Percentiles rank a stretch among this genome's conserved stretches.
Conservation (phyloP, 768 basidiomycete genomes). For the Phlebiopsis flavidoalba region DNA sequence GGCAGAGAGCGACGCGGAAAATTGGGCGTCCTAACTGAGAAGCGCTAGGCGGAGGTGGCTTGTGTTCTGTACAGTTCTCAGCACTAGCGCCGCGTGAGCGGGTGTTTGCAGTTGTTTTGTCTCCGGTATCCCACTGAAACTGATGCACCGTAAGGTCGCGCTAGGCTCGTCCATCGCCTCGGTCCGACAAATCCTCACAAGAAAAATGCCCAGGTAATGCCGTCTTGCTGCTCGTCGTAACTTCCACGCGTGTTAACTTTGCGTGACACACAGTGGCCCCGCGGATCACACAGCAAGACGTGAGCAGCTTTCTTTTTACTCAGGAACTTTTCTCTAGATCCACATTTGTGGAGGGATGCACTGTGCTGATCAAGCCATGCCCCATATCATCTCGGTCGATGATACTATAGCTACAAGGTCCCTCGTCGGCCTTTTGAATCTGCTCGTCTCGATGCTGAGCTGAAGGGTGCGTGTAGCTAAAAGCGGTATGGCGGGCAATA, state of each 20-base stretch:
- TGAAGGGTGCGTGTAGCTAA: slow-evolving; percentile 70
- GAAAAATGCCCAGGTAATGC: slow-evolving; percentile 81
- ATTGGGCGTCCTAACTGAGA: slow-evolving; percentile 47
- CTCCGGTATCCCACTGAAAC: slow-evolving; percentile 11
- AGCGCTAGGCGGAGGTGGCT: slow-evolving; percentile 46
- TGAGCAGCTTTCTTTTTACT: slow-evolving; percentile 52
- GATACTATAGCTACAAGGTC: slow-evolving; percentile 88
- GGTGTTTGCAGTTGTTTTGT: slow-evolving; percentile 36
- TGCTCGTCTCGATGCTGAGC: slow-evolving; percentile 97
- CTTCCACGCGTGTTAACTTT: slow-evolving; percentile 31
- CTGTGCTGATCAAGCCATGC: slow-evolving; percentile 63
- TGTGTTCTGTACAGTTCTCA: slow-evolving; percentile 61
- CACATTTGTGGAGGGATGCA: slow-evolving; percentile 61
- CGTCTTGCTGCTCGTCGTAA: slow-evolving; percentile 13
- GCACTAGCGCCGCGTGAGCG: slow-evolving; percentile 26
- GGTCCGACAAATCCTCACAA: slow-evolving; percentile 49
- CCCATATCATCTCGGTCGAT: slow-evolving; percentile 42
- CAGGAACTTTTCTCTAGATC: no score
- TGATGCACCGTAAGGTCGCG: slow-evolving; percentile 16
- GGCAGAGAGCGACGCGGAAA: slow-evolving; percentile 22
- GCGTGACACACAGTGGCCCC: slow-evolving; percentile 67
- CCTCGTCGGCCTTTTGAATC: slow-evolving; percentile 96
- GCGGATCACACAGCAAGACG: slow-evolving; percentile 92
- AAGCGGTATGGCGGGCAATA: not conserved
- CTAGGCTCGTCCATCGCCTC: slow-evolving; percentile 22